Evolutionary conservation across 352 stramenopile genomes (phyloP).

Genomic region (Globisporangium radiosum): DNA sequence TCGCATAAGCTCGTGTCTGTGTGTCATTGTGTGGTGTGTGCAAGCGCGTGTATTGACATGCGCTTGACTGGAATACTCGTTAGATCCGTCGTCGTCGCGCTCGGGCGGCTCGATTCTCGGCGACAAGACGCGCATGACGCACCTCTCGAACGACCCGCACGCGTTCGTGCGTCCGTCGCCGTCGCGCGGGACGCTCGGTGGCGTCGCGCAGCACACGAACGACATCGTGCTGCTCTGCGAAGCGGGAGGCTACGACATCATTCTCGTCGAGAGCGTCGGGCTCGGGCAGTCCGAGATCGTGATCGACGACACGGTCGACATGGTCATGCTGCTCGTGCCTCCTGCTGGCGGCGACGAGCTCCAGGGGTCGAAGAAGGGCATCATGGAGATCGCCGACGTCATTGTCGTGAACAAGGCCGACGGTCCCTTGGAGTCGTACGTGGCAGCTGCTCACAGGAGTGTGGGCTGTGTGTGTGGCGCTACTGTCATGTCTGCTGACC

Average conservation of each 20-base stretch:
- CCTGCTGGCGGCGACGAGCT: slow-evolving; percentile 95
- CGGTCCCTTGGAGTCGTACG: slow-evolving; percentile 67
- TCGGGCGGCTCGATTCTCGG: slow-evolving; percentile 96
- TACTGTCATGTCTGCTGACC: not conserved
- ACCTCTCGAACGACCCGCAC: slow-evolving; percentile 89
- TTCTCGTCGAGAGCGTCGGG: slow-evolving; percentile 97
- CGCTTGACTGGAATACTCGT: too few species aligned
- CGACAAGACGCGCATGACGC: slow-evolving; percentile 97
- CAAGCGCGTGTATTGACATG: too few species aligned
- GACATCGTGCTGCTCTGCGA: slow-evolving; percentile 95
- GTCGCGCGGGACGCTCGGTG: slow-evolving; percentile 74
- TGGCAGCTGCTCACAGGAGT: not conserved
- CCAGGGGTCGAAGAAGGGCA: slow-evolving; percentile 98
- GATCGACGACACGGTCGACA: slow-evolving; percentile 95
- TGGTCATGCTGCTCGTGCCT: slow-evolving; percentile 94
- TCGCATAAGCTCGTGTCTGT: too few species aligned
- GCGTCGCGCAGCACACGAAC: slow-evolving; percentile 74
- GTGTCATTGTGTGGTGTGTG: too few species aligned
- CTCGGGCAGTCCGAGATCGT: slow-evolving; percentile 97
- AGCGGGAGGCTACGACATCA: slow-evolving; percentile 90
- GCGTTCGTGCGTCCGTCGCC: slow-evolving; percentile 92
- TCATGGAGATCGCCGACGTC: slow-evolving; percentile 97
- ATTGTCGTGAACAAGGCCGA: slow-evolving; percentile 98
- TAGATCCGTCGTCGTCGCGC: slow-evolving; percentile 93
- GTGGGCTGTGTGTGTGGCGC: not conserved